Percentiles rank a stretch among this genome's conserved stretches.
Evolutionary conservation across 2,329 filamentous ascomycete species (phyloP).

Genomic region (Fusarium anguioides): DNA sequence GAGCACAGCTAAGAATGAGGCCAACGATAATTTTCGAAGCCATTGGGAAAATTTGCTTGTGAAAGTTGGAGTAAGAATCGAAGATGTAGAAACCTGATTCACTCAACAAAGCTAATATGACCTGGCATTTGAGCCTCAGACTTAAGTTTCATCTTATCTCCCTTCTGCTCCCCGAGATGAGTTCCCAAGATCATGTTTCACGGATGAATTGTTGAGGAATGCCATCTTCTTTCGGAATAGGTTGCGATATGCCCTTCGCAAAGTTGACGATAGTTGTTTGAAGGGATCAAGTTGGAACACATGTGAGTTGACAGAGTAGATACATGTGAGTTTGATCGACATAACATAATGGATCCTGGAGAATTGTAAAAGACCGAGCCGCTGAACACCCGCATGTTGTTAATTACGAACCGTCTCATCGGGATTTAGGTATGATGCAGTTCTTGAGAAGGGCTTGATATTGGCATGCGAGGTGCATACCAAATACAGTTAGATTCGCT

Average conservation of each 20-base stretch:
- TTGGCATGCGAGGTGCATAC: background rate
- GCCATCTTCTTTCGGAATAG: slow-evolving; percentile 25
- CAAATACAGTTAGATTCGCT: background rate
- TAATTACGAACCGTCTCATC: background rate
- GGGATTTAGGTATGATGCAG: background rate
- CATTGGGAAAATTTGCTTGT: slow-evolving; percentile 5
- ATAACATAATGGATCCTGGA: background rate
- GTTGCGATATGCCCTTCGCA: slow-evolving; percentile 27
- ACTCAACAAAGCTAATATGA: background rate
- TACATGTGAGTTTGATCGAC: slow-evolving; percentile 8
- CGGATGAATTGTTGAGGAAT: background rate
- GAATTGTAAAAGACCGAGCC: background rate
- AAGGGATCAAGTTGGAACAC: background rate
- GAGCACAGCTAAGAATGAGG: slow-evolving; percentile 27
- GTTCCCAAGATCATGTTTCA: background rate
- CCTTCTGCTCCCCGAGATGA: background rate
- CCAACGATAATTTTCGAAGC: background rate
- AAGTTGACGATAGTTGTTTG: background rate
- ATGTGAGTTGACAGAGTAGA: no score
- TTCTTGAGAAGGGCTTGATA: background rate
- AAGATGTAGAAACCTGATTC: background rate
- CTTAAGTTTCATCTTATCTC: background rate
- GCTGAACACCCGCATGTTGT: background rate
- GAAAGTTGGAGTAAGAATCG: background rate
- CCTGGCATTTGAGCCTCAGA: background rate